Base-by-base conservation (phyloP, 2,329 filamentous ascomycete genomes). In the Xylariales sp. region DNA sequence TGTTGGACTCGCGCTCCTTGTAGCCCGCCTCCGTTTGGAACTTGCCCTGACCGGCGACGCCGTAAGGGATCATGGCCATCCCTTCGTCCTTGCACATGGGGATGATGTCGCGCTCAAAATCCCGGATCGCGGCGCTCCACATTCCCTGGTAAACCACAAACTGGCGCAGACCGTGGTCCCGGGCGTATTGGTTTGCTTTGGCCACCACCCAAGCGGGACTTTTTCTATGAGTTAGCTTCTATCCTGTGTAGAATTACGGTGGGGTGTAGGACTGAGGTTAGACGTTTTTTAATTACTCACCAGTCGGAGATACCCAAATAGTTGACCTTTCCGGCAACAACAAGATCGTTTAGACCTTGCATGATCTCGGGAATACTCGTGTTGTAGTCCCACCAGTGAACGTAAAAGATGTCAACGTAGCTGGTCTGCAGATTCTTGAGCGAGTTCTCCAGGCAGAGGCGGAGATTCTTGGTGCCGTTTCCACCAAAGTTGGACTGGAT, bases 71-170 rank as follows among this genome's bases (percentile, higher is more conserved):
- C 2, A 75, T 47, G 0, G 63, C 49, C 72, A 81, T 79, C 6
- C 74, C 74, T 44, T 78, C 68, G 33, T 66, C 61, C 11, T 61
- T 59, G 15, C 62, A 67, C 76, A 81, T 79, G 12, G 74, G 74
- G 13, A 81, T 62, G 43, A 79, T 73, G 12, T 78, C 75, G 13
- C 72, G 63, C 53, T 78, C 74, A 25, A 79, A 68, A 52, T 83
- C 79, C 4, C 79, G 67, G 16, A 64, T 49, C 0, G 69, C 65
- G 12, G 72, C 72, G 16, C 60, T 70, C 74, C 76, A 83, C 14
- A 58, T 62, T 14, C 79, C 80, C 57, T 83, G 78, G 55, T 81
- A 83, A 29, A 82, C 70, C 27, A 59, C 63, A 60, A 82, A 82
- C 15, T 63, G 70, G 12, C 68, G 66, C 27, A 81, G 60, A 20